Evolutionary conservation across 2,329 filamentous ascomycete genomes (phyloP), one percentile per base, ranked within the genome.

Genomic region (Sporothrix phasma): DNA sequence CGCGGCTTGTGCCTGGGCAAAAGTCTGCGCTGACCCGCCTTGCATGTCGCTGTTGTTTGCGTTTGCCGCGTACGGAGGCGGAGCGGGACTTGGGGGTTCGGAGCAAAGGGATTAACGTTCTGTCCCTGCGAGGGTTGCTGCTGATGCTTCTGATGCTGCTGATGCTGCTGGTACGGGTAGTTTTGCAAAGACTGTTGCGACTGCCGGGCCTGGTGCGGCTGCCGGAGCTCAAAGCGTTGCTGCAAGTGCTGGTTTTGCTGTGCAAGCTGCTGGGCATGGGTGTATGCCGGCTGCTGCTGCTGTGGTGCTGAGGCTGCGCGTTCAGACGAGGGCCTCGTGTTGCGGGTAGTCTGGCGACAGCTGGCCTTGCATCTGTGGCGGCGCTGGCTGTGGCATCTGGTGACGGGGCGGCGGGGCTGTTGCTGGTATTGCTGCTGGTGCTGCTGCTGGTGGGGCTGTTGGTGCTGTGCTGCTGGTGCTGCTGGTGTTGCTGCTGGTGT

Each of bases 181-280:
- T 53, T 39, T 10, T 61, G 51, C 4, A 19, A 43, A 4, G 26
- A 26, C 4, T 31, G 61, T 31, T 53, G 46, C n/a, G 60, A 49
- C 41, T 45, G 61, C 24, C 43, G 53, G 7, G 34, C 43, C 43
- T 62, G 61, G 3, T 54, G 61, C 7, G 22, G 13, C n/a, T 64
- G 51, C 15, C 61, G 49, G 13, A 51, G 53, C 31, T 66, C 47
- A 22, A 59, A 59, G 13, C 56, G 56, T 26, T 47, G 51, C 24
- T 63, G 53, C 5, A 53, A 24, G 22, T 61, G 63, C n/a, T 64
- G 62, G 22, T 61, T 60, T 7, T 64, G 62, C 26, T 61, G 56
- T 8, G 24, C 24, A 8, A 45, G 56, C 19, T 64, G 63, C 5
- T 56, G 51, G 8, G 56, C 53, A 19, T 61, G 54, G 11, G n/a